Percentiles rank a stretch among this genome's conserved stretches.
These are phyloP conservation scores for Scortechinia acanthostroma DNA, from an alignment of 2,329 filamentous ascomycete genomes.

Conservation along the genomic window DNA sequence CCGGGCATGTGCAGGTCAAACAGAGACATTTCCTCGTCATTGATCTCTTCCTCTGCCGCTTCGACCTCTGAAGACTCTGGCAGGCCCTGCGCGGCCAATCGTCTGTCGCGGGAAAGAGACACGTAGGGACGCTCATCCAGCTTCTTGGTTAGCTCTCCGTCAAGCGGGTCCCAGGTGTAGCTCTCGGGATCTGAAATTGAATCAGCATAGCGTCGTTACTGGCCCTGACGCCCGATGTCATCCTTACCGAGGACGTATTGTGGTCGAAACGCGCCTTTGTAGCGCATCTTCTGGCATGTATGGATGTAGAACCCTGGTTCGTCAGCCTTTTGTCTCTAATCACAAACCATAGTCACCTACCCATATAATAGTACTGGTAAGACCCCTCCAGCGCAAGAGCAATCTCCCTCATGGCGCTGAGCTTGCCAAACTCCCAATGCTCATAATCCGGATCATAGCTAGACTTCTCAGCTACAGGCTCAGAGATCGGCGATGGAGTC, in stretches of 20 bases:
- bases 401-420: slow-evolving; percentile 53
- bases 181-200: slow-evolving; percentile 30
- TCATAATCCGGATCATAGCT: slow-evolving; percentile 54
- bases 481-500: background rate
- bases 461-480: slow-evolving; percentile 2
- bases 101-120: slow-evolving; percentile 28
- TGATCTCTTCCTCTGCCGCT: slow-evolving; percentile 10
- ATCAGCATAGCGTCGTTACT: background rate
- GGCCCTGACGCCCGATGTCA: background rate
- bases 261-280: slow-evolving; percentile 34
- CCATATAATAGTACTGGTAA: slow-evolving; percentile 62
- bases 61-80: no score
- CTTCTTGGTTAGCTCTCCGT: slow-evolving; percentile 26
- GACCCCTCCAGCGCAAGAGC: slow-evolving; percentile 41
- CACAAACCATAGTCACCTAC: slow-evolving; percentile 15
- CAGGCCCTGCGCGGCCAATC: background rate
- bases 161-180: slow-evolving; percentile 30
- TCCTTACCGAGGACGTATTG: slow-evolving; percentile 35
- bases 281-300: slow-evolving; percentile 39
- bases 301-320: slow-evolving; percentile 53
- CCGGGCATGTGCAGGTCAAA: slow-evolving; percentile 36
- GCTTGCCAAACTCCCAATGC: slow-evolving; percentile 53
- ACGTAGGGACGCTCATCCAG: slow-evolving; percentile 31
- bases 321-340: background rate
- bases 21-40: slow-evolving; percentile 28